phyloP scores from a whole-genome alignment of 345 rosid genomes.

The Camelina laxa region DNA sequence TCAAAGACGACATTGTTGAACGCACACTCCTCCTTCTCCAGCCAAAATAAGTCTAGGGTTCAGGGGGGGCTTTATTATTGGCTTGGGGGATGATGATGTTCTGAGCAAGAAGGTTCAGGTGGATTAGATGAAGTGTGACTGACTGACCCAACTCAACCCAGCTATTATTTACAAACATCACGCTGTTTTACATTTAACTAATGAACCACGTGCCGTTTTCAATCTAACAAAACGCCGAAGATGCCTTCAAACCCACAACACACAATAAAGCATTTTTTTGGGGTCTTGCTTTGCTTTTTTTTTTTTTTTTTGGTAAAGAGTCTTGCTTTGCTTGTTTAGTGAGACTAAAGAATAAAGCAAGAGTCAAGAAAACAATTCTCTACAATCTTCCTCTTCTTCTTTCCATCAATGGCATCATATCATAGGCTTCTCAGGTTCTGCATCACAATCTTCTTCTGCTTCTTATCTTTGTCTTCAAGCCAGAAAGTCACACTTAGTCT shows the following conservation, averaged over 20 bases:
- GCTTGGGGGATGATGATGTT: not conserved
- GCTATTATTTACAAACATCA: not conserved
- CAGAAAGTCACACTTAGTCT: slow-evolving; percentile 62
- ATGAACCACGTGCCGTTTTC: slow-evolving; percentile 8
- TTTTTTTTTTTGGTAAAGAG: too few relatives aligned
- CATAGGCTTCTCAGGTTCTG: slow-evolving; percentile 10
- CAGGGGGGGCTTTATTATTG: slow-evolving; percentile 32
- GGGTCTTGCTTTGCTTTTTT: slow-evolving; percentile 8
- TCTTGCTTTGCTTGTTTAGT: slow-evolving; percentile 31
- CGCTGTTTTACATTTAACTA: not conserved
- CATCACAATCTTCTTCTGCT: slow-evolving; percentile 19
- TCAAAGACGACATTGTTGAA: slow-evolving; percentile 68
- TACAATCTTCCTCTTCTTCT: not conserved
- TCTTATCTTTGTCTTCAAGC: slow-evolving; percentile 31
- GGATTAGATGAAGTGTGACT: slow-evolving; percentile 40
- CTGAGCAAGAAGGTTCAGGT: slow-evolving; percentile 16
- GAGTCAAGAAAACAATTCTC: slow-evolving; percentile 4
- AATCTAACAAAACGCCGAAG: not conserved
- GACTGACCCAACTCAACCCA: slow-evolving; percentile 10
- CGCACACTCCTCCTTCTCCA: not conserved
- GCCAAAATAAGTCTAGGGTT: slow-evolving; percentile 29
- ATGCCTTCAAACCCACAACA: too few relatives aligned
- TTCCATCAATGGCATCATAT: slow-evolving; percentile 38
- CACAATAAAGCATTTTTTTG: too few relatives aligned
- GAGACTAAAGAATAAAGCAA: slow-evolving; percentile 24